phyloP scores from a whole-genome alignment of 345 rosid species.

The Eucalyptus curtisii region DNA sequence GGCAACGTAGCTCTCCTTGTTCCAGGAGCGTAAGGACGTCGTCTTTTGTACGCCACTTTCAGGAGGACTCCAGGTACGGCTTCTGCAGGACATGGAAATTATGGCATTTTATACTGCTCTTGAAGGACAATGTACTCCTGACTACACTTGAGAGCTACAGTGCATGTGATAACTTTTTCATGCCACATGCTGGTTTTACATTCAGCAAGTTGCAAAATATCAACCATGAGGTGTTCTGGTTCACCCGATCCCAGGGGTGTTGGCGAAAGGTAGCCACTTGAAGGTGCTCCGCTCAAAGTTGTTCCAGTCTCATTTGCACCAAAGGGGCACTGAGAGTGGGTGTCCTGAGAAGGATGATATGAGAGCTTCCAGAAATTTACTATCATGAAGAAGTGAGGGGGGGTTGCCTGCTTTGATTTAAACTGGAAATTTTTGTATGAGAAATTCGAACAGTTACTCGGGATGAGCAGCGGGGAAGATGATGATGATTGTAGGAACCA shows the following conservation, averaged over 20 bases:
- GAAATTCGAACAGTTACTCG: not conserved
- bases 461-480: slow-evolving; percentile 4
- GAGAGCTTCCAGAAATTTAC: not conserved
- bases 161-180: not conserved
- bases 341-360: not conserved
- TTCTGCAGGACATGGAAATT: too few species aligned
- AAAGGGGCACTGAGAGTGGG: not conserved
- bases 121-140: not conserved
- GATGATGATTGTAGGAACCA: not conserved
- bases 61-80: too few species aligned
- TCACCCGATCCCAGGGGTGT: not conserved
- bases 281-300: not conserved
- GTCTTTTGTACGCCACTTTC: too few species aligned
- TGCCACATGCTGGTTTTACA: not conserved
- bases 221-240: not conserved
- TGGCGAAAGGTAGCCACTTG: not conserved
- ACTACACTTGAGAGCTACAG: not conserved
- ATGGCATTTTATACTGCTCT: not conserved
- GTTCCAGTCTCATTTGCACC: not conserved
- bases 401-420: not conserved
- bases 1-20: too few species aligned
- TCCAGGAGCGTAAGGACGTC: too few species aligned
- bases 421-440: not conserved
- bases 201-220: not conserved
- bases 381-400: not conserved